Base-by-base conservation (phyloP, 1,284 basidiomycete species). In the Trichosporon asahii region DNA sequence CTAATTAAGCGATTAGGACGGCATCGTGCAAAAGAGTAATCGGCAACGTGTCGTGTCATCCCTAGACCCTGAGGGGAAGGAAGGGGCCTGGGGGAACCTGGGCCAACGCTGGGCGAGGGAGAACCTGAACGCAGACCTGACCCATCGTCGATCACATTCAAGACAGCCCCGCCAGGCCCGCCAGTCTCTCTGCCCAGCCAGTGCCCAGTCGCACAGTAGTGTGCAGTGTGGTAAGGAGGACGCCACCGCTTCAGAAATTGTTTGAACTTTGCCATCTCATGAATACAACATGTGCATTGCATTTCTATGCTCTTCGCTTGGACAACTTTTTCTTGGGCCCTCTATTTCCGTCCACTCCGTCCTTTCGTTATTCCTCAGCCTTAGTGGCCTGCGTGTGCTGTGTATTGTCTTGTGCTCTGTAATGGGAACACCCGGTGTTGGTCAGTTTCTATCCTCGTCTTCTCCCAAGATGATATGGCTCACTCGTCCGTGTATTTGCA, bases 121-220 rank as follows among this genome's bases (percentile, higher is more conserved):
- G 35, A 37, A 37, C 35, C 49, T 53, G 49, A 53, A 37, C 11
- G 11, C 21, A n/a, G 27, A 60, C 57, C 57, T 61, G 57, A 31
- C 27, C 57, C 57, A 33, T 61, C 57, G 57, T 31, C 57, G 57
- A 61, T 61, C 57, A 31, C 57, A 61, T 61, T 61, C 57, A 61
- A 27, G 11, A 33, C 31, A 7, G 21, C 21, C 49, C 49, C 31
- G 31, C 7, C 31, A 6, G 6, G 7, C 11, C 31, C 31, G 31
- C 31, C 31, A 33, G 31, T 33, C 31, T 33, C 31, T 33, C 31
- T 33, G 31, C 31, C 31, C 31, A 33, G 31, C 6, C 31, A n/a
- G 31, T 33, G 31, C 31, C 31, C 31, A 33, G 31, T 8, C 31
- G 31, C 31, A 6, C 31, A 33, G 31, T 4, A 6, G 31, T 33